A percentile compares a stretch with the other conserved stretches of the same genome.
Conservation (phyloP, 164 flowering plant genomes). For the grape (Vitis vinifera) region ASM3070453v1 NC_081810.1:5913001-5913500, state of each 20-base stretch:
- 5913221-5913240: conserved; percentile 2
- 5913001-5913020: no score
- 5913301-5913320: conserved; percentile 69
- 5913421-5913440: background rate
- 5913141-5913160: no score
- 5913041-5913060: no score
- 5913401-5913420: background rate
- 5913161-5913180: no score
- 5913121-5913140: no score
- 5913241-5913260: background rate
- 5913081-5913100: no score
- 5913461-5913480: no score
- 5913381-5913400: conserved; percentile 51
- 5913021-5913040: no score
- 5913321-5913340: conserved; percentile 69
- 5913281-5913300: conserved; percentile 95
- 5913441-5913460: no score
- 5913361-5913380: conserved; percentile 53
- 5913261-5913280: conserved; percentile 68
- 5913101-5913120: no score
- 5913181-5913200: background rate
- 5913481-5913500: no score
- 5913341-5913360: conserved; percentile 34
- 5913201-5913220: background rate
- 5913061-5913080: no score